Evolutionary conservation across 352 stramenopile genomes (phyloP), one percentile per base, ranked within the genome.

Genomic region (Paralagenidium karlingii): DNA sequence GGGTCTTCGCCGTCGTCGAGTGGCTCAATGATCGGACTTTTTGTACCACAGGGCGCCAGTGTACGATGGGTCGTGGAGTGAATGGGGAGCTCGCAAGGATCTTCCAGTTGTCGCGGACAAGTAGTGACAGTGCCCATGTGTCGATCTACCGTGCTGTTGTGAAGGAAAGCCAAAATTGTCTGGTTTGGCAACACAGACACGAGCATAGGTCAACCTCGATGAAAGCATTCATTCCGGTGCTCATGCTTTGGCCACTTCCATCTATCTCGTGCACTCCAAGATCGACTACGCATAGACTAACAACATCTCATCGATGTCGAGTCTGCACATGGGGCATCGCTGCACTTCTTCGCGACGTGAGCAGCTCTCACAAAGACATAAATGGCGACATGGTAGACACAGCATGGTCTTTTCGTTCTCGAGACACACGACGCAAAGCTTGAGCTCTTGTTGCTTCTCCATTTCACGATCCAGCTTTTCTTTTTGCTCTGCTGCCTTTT

Each of bases 51-150:
- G 71, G 24, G 55, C 58, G 22, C 58, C 68, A 2, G 74, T 96
- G 24, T 96, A 94, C 56, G 86, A 96, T 39, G 86, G 84, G 8
- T 90, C 73, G 28, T 95, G 81, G 81, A 77, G 76, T 5, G 83
- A 94, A 48, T 95, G 78, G 74, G 78, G 71, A 21, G 39, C 68
- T 26, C 63, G 63, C 41, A 53, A 68, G 0, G 69, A 84, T 31
- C 61, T 85, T 1, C 69, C 71, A 0, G 34, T 84, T 21, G 61
- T n/a, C n/a, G n/a, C n/a, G n/a, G n/a, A n/a, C n/a, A n/a, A n/a
- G n/a, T n/a, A n/a, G n/a, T n/a, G n/a, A n/a, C n/a, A n/a, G n/a
- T n/a, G n/a, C n/a, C n/a, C n/a, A n/a, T n/a, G n/a, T n/a, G n/a
- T n/a, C n/a, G n/a, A n/a, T n/a, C n/a, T n/a, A n/a, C n/a, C n/a